These are phyloP conservation scores for Logfia minima DNA, from an alignment of 129 eudicot genomes.

Conservation along the genomic window DNA sequence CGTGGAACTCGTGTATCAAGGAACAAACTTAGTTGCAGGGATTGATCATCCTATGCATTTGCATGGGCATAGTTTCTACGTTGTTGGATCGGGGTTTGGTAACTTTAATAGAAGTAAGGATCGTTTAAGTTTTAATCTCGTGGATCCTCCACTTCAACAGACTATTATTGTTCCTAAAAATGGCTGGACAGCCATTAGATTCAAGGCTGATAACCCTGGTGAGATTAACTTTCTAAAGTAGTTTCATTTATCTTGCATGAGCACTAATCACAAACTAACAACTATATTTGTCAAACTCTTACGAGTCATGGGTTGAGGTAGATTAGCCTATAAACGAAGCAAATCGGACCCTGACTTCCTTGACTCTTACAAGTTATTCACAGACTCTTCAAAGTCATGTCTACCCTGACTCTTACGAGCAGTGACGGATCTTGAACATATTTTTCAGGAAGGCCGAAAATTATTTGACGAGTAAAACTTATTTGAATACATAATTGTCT, in stretches of 20 bases:
- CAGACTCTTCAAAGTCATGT: neutral
- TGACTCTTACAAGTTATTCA: neutral
- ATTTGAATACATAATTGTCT: too few species aligned
- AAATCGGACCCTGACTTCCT: too few species aligned
- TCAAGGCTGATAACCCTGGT: constrained; percentile 59
- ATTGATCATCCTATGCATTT: constrained; percentile 50
- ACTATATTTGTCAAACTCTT: neutral
- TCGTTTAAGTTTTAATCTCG: constrained; percentile 46
- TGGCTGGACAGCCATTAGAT: constrained; percentile 37
- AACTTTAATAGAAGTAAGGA: constrained; percentile 42
- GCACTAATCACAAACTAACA: neutral
- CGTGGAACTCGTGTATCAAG: constrained; percentile 58
- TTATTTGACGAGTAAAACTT: too few species aligned
- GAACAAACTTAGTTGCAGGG: constrained; percentile 37
- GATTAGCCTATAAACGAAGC: too few species aligned
- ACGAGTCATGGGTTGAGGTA: neutral
- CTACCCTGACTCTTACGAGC: neutral
- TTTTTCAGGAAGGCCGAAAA: too few species aligned
- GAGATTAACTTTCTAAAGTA: neutral
- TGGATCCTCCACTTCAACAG: constrained; percentile 56
- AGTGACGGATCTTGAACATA: too few species aligned
- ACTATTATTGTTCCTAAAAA: constrained; percentile 57
- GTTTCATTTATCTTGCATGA: too few species aligned
- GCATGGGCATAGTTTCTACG: constrained; percentile 61
- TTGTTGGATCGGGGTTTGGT: constrained; percentile 62